Evolutionary conservation across 2,329 filamentous ascomycete species (phyloP).

Genomic region (Pseudopyricularia cyperi): DNA sequence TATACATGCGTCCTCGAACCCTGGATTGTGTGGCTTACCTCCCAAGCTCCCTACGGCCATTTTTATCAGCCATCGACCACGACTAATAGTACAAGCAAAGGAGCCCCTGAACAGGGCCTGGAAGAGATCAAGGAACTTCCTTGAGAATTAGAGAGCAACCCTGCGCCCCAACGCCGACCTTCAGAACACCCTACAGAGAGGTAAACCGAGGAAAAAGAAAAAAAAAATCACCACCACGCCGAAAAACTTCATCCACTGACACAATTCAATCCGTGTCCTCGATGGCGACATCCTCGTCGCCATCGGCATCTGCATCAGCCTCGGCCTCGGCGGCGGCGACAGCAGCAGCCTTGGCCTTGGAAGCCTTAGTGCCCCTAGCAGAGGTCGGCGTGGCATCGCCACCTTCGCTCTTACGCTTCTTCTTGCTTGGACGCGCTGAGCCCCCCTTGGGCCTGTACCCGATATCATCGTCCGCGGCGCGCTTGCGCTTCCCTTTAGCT

Average conservation of each 20-base stretch:
- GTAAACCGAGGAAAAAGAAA: background rate
- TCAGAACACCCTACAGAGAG: no score
- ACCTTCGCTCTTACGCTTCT: conserved; percentile 44
- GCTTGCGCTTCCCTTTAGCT: conserved; percentile 34
- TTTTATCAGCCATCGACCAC: no score
- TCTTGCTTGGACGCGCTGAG: conserved; percentile 38
- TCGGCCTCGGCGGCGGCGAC: conserved; percentile 13
- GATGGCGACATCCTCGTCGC: background rate
- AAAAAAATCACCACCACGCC: background rate
- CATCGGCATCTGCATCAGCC: conserved; percentile 13
- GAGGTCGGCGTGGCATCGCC: conserved; percentile 14
- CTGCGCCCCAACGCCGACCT: no score
- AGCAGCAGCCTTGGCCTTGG: conserved; percentile 13
- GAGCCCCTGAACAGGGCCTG: no score
- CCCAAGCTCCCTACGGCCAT: no score
- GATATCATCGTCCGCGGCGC: conserved; percentile 37
- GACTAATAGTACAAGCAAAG: no score
- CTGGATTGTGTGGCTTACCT: no score
- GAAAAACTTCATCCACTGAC: background rate
- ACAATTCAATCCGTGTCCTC: conserved; percentile 8
- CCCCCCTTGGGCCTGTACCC: conserved; percentile 48
- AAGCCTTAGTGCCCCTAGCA: conserved; percentile 12
- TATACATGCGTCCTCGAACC: no score
- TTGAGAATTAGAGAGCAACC: no score
- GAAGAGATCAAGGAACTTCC: no score